Evolutionary conservation across 495 filamentous ascomycete genomes (phyloP), one percentile per base, ranked within the genome.

Genomic region (Xylaria cubensis): DNA sequence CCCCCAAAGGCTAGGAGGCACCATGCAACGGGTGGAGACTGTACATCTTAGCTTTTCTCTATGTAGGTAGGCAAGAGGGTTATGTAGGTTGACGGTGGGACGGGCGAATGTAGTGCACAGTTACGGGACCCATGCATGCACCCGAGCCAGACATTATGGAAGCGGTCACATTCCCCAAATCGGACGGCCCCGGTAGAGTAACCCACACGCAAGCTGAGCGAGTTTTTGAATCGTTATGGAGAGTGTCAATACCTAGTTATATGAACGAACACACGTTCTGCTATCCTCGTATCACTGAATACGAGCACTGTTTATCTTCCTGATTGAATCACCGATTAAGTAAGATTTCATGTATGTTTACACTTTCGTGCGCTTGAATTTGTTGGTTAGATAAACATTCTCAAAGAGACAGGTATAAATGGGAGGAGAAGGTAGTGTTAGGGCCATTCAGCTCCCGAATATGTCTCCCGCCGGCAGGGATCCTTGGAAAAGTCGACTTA

Each of bases 131-230:
- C 61, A 44, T 15, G 12, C 36, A 63, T 63, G 12, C 36, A 63
- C 34, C 63, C 44, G 42, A 29, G 48, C 32, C 29, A 34, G 39
- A 19, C 15, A 42, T 64, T 36, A 10, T 55, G 42, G 64, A 55
- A 39, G 65, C 48, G 50, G 48, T 41, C n/a, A 53, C 65, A 56
- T 56, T 55, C 65, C 65, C 50, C 32, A 56, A 67, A 55, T 42
- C 34, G 50, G 65, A 67, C n/a, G n/a, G 29, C 50, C 48, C 65
- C 65, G 21, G 65, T 56, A 24, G n/a, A 9, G 19, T 32, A 41
- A 67, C 15, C 26, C n/a, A 36, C 44, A 41, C 9, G 36, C 29
- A 42, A 24, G 17, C 17, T 50, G 36, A 56, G 48, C n/a, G 48
- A 56, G 65, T 67, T 67, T 67, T 56, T 29, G 15, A 9, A 24